A percentile compares a stretch with the other conserved stretches of the same genome.
Conservation (phyloP, 805 yeast genomes). For the Candida maesae region DNA sequence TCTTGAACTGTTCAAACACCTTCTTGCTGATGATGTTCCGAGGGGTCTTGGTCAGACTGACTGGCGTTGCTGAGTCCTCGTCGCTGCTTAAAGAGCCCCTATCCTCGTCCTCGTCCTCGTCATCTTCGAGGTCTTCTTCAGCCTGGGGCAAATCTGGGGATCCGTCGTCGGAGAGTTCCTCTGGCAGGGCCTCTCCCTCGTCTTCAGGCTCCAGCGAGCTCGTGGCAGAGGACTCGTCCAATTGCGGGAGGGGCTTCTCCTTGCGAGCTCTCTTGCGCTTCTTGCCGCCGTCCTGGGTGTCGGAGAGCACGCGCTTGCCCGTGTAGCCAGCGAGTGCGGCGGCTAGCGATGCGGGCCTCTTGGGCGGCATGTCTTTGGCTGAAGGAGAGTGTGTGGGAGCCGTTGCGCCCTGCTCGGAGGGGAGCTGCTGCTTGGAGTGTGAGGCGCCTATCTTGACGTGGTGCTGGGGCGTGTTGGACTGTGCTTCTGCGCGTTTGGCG, state of each 20-base stretch:
- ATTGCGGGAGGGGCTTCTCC: conserved; percentile 1
- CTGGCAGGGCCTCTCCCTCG: conserved; percentile 3
- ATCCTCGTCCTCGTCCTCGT: conserved; percentile 21
- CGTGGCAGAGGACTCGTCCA: conserved; percentile 1
- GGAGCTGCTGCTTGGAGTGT: conserved; percentile 6
- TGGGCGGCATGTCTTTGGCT: background rate
- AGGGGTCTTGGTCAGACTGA: too few relatives aligned
- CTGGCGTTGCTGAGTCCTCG: too few relatives aligned
- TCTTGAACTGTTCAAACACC: conserved; percentile 21
- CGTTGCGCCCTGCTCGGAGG: conserved; percentile 5
- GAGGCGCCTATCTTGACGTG: conserved; percentile 37
- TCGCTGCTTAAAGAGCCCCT: too few relatives aligned
- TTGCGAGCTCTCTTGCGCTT: conserved; percentile 26
- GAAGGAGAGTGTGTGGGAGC: conserved; percentile 1
- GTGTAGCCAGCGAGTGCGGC: conserved; percentile 27
- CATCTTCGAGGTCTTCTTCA: conserved; percentile 10
- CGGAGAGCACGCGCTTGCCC: conserved; percentile 23
- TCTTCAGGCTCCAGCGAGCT: conserved; percentile 6
- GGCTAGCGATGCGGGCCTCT: conserved; percentile 22
- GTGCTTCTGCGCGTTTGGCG: conserved; percentile 53
- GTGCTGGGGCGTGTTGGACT: conserved; percentile 41
- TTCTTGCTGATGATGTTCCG: conserved; percentile 20
- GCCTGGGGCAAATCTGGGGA: conserved; percentile 31
- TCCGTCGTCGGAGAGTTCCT: conserved; percentile 11
- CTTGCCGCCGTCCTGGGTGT: conserved; percentile 13